Conservation (phyloP, 768 basidiomycete species). For the Stropharia rugosoannulata region DNA sequence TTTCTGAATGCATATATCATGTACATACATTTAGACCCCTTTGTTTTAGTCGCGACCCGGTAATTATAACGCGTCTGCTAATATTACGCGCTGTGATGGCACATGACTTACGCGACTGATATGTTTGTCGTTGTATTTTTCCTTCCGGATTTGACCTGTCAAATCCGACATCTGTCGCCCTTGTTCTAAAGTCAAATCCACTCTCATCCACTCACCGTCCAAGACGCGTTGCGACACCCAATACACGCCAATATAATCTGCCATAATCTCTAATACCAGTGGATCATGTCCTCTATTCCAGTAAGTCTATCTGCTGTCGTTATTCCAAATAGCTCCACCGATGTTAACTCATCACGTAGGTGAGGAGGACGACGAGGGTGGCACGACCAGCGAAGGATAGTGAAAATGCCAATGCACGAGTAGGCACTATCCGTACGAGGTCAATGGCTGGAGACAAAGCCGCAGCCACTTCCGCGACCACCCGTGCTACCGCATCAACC, state of each 20-base stretch:
- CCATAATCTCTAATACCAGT: slow-evolving; percentile 14
- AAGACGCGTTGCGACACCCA: slow-evolving; percentile 10
- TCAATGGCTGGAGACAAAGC: slow-evolving; percentile 33
- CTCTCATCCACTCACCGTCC: slow-evolving; percentile 1
- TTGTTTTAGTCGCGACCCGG: background rate
- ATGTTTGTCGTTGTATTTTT: slow-evolving; percentile 21
- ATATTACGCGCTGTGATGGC: background rate
- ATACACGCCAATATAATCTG: background rate
- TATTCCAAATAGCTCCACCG: background rate
- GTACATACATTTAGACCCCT: no score
- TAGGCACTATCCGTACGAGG: slow-evolving; percentile 53
- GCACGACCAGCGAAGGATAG: slow-evolving; percentile 57
- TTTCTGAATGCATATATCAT: no score
- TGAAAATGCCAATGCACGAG: slow-evolving; percentile 65
- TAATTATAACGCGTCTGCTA: no score
- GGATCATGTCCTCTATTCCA: slow-evolving; percentile 33
- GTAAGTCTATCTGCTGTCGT: slow-evolving; percentile 19
- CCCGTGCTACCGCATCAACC: slow-evolving; percentile 33
- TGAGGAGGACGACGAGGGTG: slow-evolving; percentile 62
- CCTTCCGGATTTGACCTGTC: slow-evolving; percentile 13
- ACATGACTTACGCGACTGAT: slow-evolving; percentile 21
- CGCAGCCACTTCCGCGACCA: slow-evolving; percentile 35
- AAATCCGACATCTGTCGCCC: slow-evolving; percentile 9
- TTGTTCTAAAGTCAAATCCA: slow-evolving; percentile 9
- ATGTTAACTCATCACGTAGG: slow-evolving; percentile 32